Evolutionary conservation across 495 filamentous ascomycete species (phyloP).

Genomic region (Chaetomidium leptoderma): DNA sequence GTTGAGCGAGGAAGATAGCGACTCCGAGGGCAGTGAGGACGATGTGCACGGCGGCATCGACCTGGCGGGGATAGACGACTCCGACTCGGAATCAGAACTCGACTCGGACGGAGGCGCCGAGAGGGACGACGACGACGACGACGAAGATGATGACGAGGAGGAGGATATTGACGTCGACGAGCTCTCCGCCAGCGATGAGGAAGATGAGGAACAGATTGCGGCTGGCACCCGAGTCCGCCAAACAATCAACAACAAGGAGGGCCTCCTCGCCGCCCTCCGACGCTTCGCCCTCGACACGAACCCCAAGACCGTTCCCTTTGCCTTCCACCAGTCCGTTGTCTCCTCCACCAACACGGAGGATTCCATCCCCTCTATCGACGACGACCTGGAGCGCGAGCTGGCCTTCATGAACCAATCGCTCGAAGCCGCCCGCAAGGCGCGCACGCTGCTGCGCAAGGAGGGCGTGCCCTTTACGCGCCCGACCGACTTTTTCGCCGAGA

Average conservation of each 20-base stretch:
- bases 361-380: conserved; percentile 66
- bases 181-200: conserved; percentile 57
- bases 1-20: conserved; percentile 20
- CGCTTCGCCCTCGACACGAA: conserved; percentile 64
- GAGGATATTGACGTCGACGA: conserved; percentile 82
- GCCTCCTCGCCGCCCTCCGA: conserved; percentile 69
- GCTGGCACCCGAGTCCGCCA: conserved; percentile 79
- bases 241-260: conserved; percentile 94
- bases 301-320: conserved; percentile 48
- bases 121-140: conserved; percentile 59
- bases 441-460: conserved; percentile 71
- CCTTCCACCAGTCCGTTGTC: conserved; percentile 52
- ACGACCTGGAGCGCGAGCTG: conserved; percentile 82
- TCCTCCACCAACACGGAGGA: conserved; percentile 46
- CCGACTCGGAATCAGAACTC: conserved; percentile 36
- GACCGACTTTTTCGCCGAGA: conserved; percentile 95
- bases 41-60: conserved; percentile 35
- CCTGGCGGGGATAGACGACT: conserved; percentile 32
- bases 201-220: conserved; percentile 72
- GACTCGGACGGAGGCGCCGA: conserved; percentile 50
- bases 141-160: conserved; percentile 55
- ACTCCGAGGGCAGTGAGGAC: conserved; percentile 26
- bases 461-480: conserved; percentile 81
- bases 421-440: conserved; percentile 66
- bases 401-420: conserved; percentile 92